These are phyloP conservation scores for Pyrus pyrifolia DNA, from an alignment of 306 rosid species.

Conservation along the genomic window DNA sequence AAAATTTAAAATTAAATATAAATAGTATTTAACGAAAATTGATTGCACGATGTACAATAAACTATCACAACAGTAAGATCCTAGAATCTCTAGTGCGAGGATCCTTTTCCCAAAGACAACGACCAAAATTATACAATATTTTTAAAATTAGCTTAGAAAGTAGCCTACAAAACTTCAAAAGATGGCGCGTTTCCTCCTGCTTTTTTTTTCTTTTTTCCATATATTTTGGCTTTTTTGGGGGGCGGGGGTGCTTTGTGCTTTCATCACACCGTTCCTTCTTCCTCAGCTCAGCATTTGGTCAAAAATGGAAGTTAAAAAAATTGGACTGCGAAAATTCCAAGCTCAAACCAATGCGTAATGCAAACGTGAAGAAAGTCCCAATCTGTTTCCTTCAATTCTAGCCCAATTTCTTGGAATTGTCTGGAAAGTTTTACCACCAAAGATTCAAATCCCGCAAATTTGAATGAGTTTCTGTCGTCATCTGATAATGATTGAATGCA, in stretches of 20 bases:
- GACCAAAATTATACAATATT: not conserved
- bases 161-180: slow-evolving; percentile 8
- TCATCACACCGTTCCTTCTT: slow-evolving; percentile 4
- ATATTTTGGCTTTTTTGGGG: slow-evolving; percentile 3
- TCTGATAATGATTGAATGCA: slow-evolving; percentile 27
- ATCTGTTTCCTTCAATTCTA: not conserved
- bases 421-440: not conserved
- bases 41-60: too few species aligned
- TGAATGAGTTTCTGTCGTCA: slow-evolving; percentile 22
- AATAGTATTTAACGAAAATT: too few species aligned
- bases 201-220: not conserved
- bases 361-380: not conserved
- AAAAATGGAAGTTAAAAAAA: slow-evolving; percentile 32
- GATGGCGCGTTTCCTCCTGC: slow-evolving; percentile 7
- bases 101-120: not conserved
- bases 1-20: too few species aligned
- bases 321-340: slow-evolving; percentile 27
- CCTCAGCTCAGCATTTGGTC: slow-evolving; percentile 32
- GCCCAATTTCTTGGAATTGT: not conserved
- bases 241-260: slow-evolving; percentile 1
- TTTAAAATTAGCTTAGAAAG: not conserved
- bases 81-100: too few species aligned
- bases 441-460: not conserved
- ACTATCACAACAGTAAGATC: too few species aligned
- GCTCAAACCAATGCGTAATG: not conserved